Evolutionary conservation across 148 eudicot species (phyloP).

Genomic region (Vaccinium macrocarpon): DNA sequence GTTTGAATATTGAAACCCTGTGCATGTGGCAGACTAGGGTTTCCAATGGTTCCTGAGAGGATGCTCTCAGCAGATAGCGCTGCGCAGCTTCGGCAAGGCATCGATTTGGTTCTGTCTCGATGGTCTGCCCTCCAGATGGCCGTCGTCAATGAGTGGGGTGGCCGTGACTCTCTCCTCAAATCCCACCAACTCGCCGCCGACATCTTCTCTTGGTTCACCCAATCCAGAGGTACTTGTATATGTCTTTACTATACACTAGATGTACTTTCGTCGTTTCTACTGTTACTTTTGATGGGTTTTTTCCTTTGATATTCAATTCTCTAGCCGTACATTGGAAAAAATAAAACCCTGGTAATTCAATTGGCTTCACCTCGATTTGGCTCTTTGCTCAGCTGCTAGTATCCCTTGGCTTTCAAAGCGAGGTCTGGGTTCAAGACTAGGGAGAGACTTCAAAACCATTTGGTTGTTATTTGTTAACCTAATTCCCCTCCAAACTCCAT

Average conservation of each 20-base stretch:
- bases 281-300: neutral
- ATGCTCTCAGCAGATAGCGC: slow-evolving; percentile 38
- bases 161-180: slow-evolving; percentile 42
- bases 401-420: too few relatives aligned
- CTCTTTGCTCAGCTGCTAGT: too few relatives aligned
- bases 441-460: too few relatives aligned
- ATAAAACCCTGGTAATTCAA: neutral
- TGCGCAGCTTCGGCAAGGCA: slow-evolving; percentile 54
- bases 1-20: too few relatives aligned
- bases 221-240: slow-evolving; percentile 41
- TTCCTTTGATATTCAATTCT: neutral
- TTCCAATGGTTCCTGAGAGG: slow-evolving; percentile 2
- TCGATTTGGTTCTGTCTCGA: slow-evolving; percentile 47
- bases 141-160: slow-evolving; percentile 60
- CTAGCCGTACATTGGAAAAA: neutral
- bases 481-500: too few relatives aligned
- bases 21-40: neutral
- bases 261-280: neutral
- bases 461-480: too few relatives aligned
- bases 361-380: neutral
- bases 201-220: slow-evolving; percentile 47
- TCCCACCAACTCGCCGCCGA: slow-evolving; percentile 36
- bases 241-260: neutral
- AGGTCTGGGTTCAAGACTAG: too few relatives aligned
- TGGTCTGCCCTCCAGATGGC: slow-evolving; percentile 82